phyloP scores from a whole-genome alignment of 2,329 filamentous ascomycete species.

The Karstenula rhodostoma region DNA sequence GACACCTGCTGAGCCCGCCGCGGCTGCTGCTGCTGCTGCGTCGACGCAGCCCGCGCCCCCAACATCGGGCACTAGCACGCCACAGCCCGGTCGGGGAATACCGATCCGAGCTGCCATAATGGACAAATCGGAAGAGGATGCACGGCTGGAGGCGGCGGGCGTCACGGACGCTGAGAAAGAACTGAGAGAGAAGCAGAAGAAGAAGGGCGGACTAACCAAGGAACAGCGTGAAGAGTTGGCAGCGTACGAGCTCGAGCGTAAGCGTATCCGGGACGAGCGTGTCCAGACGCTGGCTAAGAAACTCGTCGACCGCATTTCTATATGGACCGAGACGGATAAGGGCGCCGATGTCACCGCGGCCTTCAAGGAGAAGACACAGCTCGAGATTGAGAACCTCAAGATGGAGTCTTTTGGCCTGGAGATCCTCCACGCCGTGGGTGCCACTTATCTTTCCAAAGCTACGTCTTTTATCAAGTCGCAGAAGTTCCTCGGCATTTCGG shows the following conservation, averaged over 20 bases:
- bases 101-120: slow-evolving; percentile 86
- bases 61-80: slow-evolving; percentile 55
- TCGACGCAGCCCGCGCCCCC: slow-evolving; percentile 49
- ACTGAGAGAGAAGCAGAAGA: slow-evolving; percentile 82
- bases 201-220: slow-evolving; percentile 84
- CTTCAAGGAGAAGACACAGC: slow-evolving; percentile 91
- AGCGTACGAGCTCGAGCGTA: slow-evolving; percentile 87
- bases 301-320: slow-evolving; percentile 84
- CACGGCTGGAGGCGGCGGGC: slow-evolving; percentile 68
- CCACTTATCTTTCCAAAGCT: slow-evolving; percentile 88
- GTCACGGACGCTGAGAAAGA: slow-evolving; percentile 78
- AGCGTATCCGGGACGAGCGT: slow-evolving; percentile 84
- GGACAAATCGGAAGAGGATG: slow-evolving; percentile 84
- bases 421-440: slow-evolving; percentile 92
- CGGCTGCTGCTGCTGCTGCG: slow-evolving; percentile 31
- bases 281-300: slow-evolving; percentile 85
- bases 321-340: slow-evolving; percentile 98
- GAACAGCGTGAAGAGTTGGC: slow-evolving; percentile 93
- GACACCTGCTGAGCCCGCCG: slow-evolving; percentile 50
- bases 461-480: slow-evolving; percentile 90
- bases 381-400: slow-evolving; percentile 97
- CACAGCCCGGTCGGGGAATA: slow-evolving; percentile 63
- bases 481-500: slow-evolving; percentile 94
- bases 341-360: slow-evolving; percentile 81
- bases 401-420: slow-evolving; percentile 99